Conservation (phyloP, 2,329 filamentous ascomycete genomes). For the Waltergamsia citrina region DNA sequence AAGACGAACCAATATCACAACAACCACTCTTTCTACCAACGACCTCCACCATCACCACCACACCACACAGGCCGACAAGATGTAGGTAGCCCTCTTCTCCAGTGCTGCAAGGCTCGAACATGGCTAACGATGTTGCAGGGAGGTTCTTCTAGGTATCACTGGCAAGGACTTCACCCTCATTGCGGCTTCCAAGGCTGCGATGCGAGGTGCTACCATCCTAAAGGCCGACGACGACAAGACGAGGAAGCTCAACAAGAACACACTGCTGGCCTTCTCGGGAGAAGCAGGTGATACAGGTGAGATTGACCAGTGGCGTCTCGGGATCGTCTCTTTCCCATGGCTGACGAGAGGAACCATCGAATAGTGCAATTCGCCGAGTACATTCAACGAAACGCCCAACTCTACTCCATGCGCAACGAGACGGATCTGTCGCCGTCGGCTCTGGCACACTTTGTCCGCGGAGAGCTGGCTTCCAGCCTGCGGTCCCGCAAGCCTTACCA, state of each 20-base stretch:
- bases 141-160: constrained; percentile 95
- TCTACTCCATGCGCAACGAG: constrained; percentile 98
- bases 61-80: constrained; percentile 3
- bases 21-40: not conserved
- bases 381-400: constrained; percentile 95
- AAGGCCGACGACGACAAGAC: constrained; percentile 98
- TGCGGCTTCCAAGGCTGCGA: constrained; percentile 93
- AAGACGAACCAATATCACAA: not conserved
- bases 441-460: constrained; percentile 86
- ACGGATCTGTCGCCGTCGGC: constrained; percentile 83
- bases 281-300: constrained; percentile 90
- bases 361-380: constrained; percentile 97
- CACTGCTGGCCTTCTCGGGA: constrained; percentile 88
- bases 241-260: constrained; percentile 82
- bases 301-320: no score
- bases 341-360: not conserved
- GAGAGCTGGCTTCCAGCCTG: constrained; percentile 83
- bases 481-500: constrained; percentile 91
- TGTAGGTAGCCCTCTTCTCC: constrained; percentile 1
- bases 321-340: not conserved
- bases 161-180: constrained; percentile 99
- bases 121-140: constrained; percentile 45
- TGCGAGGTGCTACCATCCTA: constrained; percentile 93
- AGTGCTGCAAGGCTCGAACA: not conserved
- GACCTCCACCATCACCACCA: constrained; percentile 1